Conservation (phyloP, 495 filamentous ascomycete genomes). For the Chaetomium cochliodes region DNA sequence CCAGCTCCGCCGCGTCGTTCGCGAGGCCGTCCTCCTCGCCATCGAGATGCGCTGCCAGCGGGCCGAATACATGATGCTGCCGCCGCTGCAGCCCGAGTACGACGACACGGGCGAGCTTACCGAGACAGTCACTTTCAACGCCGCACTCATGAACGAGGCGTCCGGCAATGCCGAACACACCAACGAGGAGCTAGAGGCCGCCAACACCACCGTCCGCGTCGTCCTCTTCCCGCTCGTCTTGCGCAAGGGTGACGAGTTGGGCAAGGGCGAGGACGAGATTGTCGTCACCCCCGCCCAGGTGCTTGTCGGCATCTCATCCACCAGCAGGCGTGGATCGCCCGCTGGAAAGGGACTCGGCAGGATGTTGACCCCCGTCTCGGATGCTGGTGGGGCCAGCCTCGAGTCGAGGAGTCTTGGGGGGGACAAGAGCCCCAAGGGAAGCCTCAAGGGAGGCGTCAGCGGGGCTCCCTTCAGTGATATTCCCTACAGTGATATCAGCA, state of each 20-base stretch:
- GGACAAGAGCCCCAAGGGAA: slow-evolving; percentile 8
- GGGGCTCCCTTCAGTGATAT: background rate
- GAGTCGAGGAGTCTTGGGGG: slow-evolving; percentile 19
- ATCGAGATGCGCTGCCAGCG: slow-evolving; percentile 96
- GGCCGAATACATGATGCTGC: slow-evolving; percentile 96
- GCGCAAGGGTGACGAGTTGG: slow-evolving; percentile 85
- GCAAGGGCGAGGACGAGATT: slow-evolving; percentile 83
- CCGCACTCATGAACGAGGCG: slow-evolving; percentile 88
- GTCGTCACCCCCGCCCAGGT: slow-evolving; percentile 94
- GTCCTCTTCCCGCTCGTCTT: slow-evolving; percentile 94
- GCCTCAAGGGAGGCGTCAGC: background rate
- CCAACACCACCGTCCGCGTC: slow-evolving; percentile 75
- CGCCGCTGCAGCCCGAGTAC: slow-evolving; percentile 91
- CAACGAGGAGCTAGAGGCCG: slow-evolving; percentile 74
- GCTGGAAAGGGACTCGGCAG: slow-evolving; percentile 20
- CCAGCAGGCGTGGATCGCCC: background rate
- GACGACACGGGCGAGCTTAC: slow-evolving; percentile 86
- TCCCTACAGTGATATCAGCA: slow-evolving; percentile 23
- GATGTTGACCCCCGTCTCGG: slow-evolving; percentile 31
- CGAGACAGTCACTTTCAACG: slow-evolving; percentile 76
- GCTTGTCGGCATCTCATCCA: slow-evolving; percentile 51
- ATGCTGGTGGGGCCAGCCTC: slow-evolving; percentile 32
- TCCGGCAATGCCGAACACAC: slow-evolving; percentile 56
- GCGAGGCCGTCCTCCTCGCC: slow-evolving; percentile 77
- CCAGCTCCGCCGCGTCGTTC: slow-evolving; percentile 79